phyloP scores from a whole-genome alignment of 495 filamentous ascomycete species.

The Bombardia bombarda region DNA sequence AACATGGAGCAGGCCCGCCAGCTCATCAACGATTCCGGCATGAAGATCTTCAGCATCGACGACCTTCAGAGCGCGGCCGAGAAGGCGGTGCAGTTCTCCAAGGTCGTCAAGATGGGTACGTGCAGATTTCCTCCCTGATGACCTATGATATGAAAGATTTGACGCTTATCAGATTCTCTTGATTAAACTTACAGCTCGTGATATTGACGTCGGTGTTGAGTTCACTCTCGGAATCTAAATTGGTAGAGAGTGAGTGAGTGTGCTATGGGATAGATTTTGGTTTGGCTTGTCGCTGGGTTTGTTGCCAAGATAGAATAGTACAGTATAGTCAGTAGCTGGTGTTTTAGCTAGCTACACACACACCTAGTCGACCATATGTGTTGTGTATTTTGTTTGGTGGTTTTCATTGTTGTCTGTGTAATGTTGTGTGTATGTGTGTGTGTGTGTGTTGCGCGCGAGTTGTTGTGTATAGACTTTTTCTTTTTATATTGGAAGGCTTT shows the following conservation, averaged over 20 bases:
- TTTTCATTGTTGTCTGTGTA: background rate
- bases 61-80: constrained; percentile 96
- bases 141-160: too few species aligned
- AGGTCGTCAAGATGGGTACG: constrained; percentile 95
- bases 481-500: background rate
- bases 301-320: background rate
- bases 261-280: too few species aligned
- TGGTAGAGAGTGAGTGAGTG: too few species aligned
- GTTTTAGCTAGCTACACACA: background rate
- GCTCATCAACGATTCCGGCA: constrained; percentile 93
- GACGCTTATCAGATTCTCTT: too few species aligned
- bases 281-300: too few species aligned
- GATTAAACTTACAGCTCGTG: constrained; percentile 66
- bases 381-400: too few species aligned
- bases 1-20: constrained; percentile 96
- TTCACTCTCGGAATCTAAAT: constrained; percentile 90
- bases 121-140: too few species aligned
- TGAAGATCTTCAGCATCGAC: constrained; percentile 99
- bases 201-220: constrained; percentile 96
- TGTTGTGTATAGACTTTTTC: background rate
- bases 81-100: constrained; percentile 97
- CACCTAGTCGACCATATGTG: background rate
- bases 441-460: background rate
- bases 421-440: background rate
- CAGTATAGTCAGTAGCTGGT: background rate